Evolutionary conservation across 768 basidiomycete genomes (phyloP).

Genomic region (Dioszegia aurantiaca): DNA sequence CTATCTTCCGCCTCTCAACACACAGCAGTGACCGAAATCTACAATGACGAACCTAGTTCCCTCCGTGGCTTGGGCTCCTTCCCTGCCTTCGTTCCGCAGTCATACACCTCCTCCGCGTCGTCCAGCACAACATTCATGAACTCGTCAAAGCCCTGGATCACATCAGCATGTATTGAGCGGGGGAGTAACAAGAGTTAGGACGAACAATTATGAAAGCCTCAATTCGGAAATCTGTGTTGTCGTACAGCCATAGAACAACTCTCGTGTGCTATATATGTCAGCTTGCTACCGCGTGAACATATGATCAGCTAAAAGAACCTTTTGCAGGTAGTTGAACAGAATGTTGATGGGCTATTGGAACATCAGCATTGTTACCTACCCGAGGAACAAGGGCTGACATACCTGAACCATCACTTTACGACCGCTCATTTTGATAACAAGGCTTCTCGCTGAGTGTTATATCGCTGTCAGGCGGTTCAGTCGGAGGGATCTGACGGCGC

Average conservation of each 20-base stretch:
- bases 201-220: conserved; percentile 89
- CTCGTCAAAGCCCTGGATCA: conserved; percentile 89
- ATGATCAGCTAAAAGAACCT: conserved; percentile 11
- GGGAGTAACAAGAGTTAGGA: neutral
- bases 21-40: no score
- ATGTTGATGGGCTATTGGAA: conserved; percentile 39
- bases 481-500: no score
- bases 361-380: conserved; percentile 4
- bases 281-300: neutral
- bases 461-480: conserved; percentile 3
- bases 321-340: conserved; percentile 40
- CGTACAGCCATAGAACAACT: conserved; percentile 91
- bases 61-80: conserved; percentile 81
- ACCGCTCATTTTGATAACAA: conserved; percentile 66
- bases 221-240: conserved; percentile 93
- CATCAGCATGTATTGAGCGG: neutral
- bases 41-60: conserved; percentile 66
- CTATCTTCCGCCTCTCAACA: no score
- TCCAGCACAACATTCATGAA: conserved; percentile 99
- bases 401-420: conserved; percentile 99
- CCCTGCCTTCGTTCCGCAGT: conserved; percentile 53
- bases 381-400: conserved; percentile 49
- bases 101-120: conserved; percentile 85
- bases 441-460: neutral
- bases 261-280: conserved; percentile 65